Conservation (phyloP, 108 stramenopile species). For the Cyclotella kingstonii region DNA sequence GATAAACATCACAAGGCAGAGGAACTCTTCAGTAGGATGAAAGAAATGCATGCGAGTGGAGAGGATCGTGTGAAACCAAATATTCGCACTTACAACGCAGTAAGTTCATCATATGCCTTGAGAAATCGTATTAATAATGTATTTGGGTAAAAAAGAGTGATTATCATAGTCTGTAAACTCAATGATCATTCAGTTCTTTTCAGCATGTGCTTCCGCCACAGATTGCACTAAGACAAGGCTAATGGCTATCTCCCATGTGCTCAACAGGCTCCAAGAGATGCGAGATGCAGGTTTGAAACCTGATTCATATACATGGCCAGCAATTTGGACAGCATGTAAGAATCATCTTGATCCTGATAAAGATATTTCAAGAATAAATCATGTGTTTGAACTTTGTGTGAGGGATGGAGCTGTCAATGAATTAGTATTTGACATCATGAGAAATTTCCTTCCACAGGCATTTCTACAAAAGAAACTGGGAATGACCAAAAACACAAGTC, state of each 20-base stretch:
- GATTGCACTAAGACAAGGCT: slow-evolving; percentile 11
- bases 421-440: slow-evolving; percentile 31
- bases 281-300: slow-evolving; percentile 16
- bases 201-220: slow-evolving; percentile 29
- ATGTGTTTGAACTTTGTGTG: slow-evolving; percentile 27
- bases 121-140: too few species aligned
- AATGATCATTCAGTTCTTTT: slow-evolving; percentile 19
- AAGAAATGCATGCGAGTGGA: slow-evolving; percentile 28
- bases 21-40: slow-evolving; percentile 52
- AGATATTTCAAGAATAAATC: slow-evolving; percentile 31
- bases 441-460: slow-evolving; percentile 23
- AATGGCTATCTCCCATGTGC: slow-evolving; percentile 20
- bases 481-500: slow-evolving; percentile 2
- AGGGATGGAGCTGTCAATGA: slow-evolving; percentile 30
- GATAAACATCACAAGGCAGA: slow-evolving; percentile 43
- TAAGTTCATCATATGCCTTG: slow-evolving; percentile 10
- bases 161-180: background rate
- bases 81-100: slow-evolving; percentile 42
- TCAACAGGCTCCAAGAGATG: slow-evolving; percentile 24
- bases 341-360: slow-evolving; percentile 23
- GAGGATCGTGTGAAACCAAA: slow-evolving; percentile 22
- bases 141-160: background rate
- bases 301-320: slow-evolving; percentile 43
- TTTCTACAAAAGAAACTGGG: slow-evolving; percentile 42
- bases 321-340: slow-evolving; percentile 38